Percentiles rank a stretch among this genome's conserved stretches.
Conservation (phyloP, 345 rosid genomes). For the Turnera subulata region DNA sequence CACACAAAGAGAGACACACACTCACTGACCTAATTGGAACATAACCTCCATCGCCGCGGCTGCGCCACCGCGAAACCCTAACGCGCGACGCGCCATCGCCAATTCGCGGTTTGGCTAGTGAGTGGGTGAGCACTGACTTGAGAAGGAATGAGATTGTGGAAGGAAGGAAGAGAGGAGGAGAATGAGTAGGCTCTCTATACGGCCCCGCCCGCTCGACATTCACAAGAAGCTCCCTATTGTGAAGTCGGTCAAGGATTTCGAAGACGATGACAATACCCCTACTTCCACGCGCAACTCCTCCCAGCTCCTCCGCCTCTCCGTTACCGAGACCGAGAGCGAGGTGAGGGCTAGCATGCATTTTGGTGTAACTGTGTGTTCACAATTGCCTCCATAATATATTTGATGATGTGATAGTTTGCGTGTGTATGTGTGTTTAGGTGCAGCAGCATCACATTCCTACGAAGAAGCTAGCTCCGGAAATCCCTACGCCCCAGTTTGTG, state of each 20-base stretch:
- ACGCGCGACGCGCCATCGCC: no score
- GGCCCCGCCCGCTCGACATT: conserved; percentile 95
- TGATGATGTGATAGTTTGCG: no score
- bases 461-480: conserved; percentile 76
- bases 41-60: no score
- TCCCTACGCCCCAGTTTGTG: conserved; percentile 89
- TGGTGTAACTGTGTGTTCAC: not conserved
- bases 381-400: no score
- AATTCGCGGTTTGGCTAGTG: no score
- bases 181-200: conserved; percentile 92
- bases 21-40: no score
- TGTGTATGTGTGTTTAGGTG: conserved; percentile 26
- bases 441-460: conserved; percentile 53
- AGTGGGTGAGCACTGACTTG: no score
- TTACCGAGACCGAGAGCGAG: conserved; percentile 24
- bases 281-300: conserved; percentile 77
- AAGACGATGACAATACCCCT: conserved; percentile 79
- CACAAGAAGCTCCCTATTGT: conserved; percentile 95
- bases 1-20: no score
- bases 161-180: not conserved
- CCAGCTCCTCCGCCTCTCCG: conserved; percentile 54
- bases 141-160: no score
- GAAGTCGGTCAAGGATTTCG: conserved; percentile 84
- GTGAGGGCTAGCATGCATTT: not conserved
- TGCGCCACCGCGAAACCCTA: no score